Conservation (phyloP, 306 rosid genomes). For the Bauhinia variegata region DNA sequence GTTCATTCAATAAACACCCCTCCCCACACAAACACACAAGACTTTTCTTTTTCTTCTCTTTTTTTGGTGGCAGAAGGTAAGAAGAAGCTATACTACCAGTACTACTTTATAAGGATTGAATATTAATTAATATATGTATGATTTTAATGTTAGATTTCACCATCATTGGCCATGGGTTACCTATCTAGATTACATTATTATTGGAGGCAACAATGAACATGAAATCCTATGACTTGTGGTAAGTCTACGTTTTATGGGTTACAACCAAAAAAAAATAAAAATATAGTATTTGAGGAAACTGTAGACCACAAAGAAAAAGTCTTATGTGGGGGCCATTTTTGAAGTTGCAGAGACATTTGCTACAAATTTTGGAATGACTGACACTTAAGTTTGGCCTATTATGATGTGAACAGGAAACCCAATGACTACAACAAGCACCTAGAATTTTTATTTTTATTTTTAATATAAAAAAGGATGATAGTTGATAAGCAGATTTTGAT, state of each 20-base stretch:
- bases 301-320: constrained; percentile 2
- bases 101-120: background rate
- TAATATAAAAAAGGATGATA: too few species aligned
- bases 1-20: too few species aligned
- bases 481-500: too few species aligned
- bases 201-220: constrained; percentile 12
- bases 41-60: too few species aligned
- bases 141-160: background rate
- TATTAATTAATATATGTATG: background rate
- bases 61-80: background rate
- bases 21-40: too few species aligned
- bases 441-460: too few species aligned
- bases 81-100: background rate
- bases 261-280: too few species aligned
- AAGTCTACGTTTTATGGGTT: background rate
- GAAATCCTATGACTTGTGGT: background rate
- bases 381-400: background rate
- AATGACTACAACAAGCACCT: background rate
- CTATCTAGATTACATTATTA: constrained; percentile 30
- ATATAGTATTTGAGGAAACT: too few species aligned
- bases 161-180: background rate
- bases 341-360: background rate
- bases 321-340: constrained; percentile 35
- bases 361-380: background rate
- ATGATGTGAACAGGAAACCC: background rate